Base-by-base conservation (phyloP, 2,329 filamentous ascomycete genomes). In the Phoma sp. region DNA sequence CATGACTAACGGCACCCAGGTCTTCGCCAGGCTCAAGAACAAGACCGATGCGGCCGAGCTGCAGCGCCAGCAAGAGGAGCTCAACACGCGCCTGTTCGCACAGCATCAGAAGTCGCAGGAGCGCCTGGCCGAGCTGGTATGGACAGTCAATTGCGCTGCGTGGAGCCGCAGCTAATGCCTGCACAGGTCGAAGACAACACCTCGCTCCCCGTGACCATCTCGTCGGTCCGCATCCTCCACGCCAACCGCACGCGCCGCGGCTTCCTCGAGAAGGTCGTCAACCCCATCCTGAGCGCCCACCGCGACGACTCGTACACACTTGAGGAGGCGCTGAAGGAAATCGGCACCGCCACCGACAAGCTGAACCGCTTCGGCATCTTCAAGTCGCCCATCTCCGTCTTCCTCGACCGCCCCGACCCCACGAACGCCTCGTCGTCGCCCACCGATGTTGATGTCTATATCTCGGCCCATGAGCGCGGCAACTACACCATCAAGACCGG, bases 401-500 rank as follows among this genome's bases (percentile, higher is more conserved):
- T 90, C 77, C 83, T 98, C 58, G 91, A 93, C 71, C 87, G 88
- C 45, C 87, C 92, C 10, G 83, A 87, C 55, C 83, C 85, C 40
- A 84, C 86, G 37, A 85, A 91, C 57, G 83, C 90, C 0, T 85
- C 87, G 6, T 85, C 87, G 9, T 87, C 87, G 2, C 86, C 88
- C 2, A 92, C 87, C 49, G 92, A 96, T 71, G 78, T 98, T 63
- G 89, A 93, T 61, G 84, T 97, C 47, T 90, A 88, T 66, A 83
- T 97, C 51, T 86, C 86, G 47, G 89, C 90, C 18, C 83, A 84
- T 56, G 93, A 99, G 76, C 87, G 91, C 62, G 89, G 91, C 26
- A 87, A 90, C 32, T 86, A 98, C 69, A 87, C 92, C 54, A 84
- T 98, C 68, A 96, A 96, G 79, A 96, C 93, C 0, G 95, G 95